Evolutionary conservation across 1,139 yeast species (phyloP).

Genomic region (Groenewaldozyma auringiensis): DNA sequence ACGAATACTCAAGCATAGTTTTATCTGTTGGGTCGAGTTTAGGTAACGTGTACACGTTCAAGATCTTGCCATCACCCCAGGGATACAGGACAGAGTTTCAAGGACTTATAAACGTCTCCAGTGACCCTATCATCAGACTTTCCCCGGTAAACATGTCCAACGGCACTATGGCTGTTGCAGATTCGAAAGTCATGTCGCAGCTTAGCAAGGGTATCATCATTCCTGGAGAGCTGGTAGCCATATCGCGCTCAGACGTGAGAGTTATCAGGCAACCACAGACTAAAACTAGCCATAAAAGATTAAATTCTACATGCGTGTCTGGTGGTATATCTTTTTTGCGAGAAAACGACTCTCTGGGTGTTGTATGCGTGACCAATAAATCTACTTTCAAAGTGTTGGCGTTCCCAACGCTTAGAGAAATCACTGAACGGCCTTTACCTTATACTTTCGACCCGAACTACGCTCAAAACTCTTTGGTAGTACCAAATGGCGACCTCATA

Average conservation of each 20-base stretch:
- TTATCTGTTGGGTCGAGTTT: constrained; percentile 70
- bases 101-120: constrained; percentile 42
- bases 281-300: constrained; percentile 45
- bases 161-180: constrained; percentile 63
- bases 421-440: constrained; percentile 38
- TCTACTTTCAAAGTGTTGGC: constrained; percentile 41
- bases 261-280: constrained; percentile 51
- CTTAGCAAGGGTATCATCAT: constrained; percentile 56
- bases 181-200: constrained; percentile 49
- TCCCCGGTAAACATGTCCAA: constrained; percentile 48
- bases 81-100: constrained; percentile 56
- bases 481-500: constrained; percentile 68
- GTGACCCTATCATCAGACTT: constrained; percentile 46
- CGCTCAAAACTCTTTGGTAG: constrained; percentile 41
- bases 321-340: constrained; percentile 48
- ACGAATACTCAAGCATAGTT: constrained; percentile 61
- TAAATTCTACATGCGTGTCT: constrained; percentile 37
- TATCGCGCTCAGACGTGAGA: constrained; percentile 57
- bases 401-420: constrained; percentile 48
- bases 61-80: constrained; percentile 55
- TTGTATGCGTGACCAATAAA: constrained; percentile 34
- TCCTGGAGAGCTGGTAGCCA: constrained; percentile 54
- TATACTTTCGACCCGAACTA: constrained; percentile 35
- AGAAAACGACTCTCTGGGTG: constrained; percentile 37
- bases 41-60: constrained; percentile 66